Conservation (phyloP, 2,329 filamentous ascomycete genomes). For the Xylaria sp. region DNA sequence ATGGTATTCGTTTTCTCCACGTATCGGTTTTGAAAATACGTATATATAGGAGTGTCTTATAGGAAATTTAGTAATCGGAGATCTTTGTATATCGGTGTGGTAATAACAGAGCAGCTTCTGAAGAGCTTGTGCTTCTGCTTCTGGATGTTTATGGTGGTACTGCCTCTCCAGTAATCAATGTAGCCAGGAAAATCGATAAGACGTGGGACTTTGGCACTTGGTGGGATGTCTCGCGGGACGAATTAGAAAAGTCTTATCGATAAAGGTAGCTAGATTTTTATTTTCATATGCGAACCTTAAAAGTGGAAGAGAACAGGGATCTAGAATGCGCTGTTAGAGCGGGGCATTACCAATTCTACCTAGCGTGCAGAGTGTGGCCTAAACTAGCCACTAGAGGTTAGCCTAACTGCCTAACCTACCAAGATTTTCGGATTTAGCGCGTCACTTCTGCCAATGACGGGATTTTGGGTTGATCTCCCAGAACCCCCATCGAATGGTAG, state of each 20-base stretch:
- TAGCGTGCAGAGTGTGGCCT: neutral
- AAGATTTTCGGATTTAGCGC: conserved; percentile 33
- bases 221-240: conserved; percentile 41
- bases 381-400: neutral
- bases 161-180: neutral
- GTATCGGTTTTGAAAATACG: neutral
- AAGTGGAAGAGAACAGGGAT: too few relatives aligned
- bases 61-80: neutral
- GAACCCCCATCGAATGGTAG: conserved; percentile 11
- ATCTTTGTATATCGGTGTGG: neutral
- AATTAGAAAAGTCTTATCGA: conserved; percentile 44
- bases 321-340: neutral
- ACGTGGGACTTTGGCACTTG: conserved; percentile 29
- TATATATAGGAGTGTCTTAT: neutral
- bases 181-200: conserved; percentile 35
- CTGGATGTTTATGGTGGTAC: neutral
- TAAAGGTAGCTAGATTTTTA: conserved; percentile 31
- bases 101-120: conserved; percentile 13
- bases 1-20: conserved; percentile 59
- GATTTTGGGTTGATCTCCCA: conserved; percentile 40
- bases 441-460: conserved; percentile 45
- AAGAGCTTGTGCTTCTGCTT: neutral
- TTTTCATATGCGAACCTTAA: neutral
- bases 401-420: neutral
- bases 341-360: conserved; percentile 10